Evolutionary conservation across 2,329 filamentous ascomycete genomes (phyloP), one percentile per base, ranked within the genome.

Genomic region (Cercospora berteroae): DNA sequence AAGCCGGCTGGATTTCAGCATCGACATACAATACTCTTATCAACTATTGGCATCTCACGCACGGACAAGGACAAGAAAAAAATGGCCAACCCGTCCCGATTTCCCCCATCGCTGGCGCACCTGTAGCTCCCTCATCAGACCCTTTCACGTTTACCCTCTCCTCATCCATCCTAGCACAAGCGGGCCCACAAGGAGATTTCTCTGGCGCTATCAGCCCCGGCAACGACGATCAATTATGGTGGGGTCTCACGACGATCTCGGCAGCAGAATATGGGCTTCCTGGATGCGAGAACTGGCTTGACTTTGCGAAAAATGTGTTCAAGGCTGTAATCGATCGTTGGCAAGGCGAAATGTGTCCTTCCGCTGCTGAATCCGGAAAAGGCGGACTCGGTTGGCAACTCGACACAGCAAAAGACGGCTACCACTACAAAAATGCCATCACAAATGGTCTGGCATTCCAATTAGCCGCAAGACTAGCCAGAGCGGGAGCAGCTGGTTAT

Each of bases 381-480:
- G 93, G 92, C 58, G 93, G 93, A 12, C 79, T 96, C 69, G 87
- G 90, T 70, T 96, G 93, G 93, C 92, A 96, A 81, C 93, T 96
- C 72, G 93, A 89, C 77, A 80, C 85, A 1, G 86, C 85, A 72
- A 94, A 94, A 76, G 88, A 88, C 67, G 92, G 92, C 10, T 89
- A 93, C 77, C 84, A 87, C 74, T 95, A 96, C 85, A 95, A 94
- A 80, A 94, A 94, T 80, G 85, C 89, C n/a, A 88, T 94, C 74
- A 89, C 89, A 69, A 96, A 95, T 77, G 92, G 91, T 50, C 89
- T 89, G 16, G 87, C 94, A 76, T 94, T 96, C 79, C 90, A 94
- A 74, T 83, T 96, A 12, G 89, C 90, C 3, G 91, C 92, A 0
- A 75, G 79, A 23, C 74, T 80, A 0, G 48, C 44, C 16, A 27